Evolutionary conservation across 2,329 filamentous ascomycete species (phyloP), one percentile per base, ranked within the genome.

Genomic region (Trichophyton equinum): DNA sequence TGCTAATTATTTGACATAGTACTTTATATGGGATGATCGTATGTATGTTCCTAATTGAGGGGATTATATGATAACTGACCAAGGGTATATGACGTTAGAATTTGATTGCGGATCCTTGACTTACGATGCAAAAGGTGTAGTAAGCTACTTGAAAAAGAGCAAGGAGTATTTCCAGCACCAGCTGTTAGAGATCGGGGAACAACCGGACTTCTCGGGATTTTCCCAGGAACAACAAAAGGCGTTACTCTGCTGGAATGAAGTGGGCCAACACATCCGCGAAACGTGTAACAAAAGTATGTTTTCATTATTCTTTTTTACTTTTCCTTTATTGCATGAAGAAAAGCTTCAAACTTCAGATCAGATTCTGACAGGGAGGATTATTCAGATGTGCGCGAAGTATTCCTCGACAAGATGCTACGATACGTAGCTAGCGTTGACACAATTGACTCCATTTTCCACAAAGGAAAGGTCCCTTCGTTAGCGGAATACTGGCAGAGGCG

Each of bases 1-100:
- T 27, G 49, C 49, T 53, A 22, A 53, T 15, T 7, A 27, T 18
- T 53, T 44, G 40, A 44, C n/a, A 20, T 53, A 53, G 49, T 53
- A 53, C 49, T 53, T 53, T 53, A 53, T 53, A 5, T 53, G 49
- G 49, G 49, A 53, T 4, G 49, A 53, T 33, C 22, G 49, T 53
- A 53, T 53, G 49, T 53, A 22, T 53, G 1, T 20, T 7, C 27
- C 22, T 7, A n/a, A 18, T 44, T n/a, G n/a, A 44, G 8, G 13
- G 8, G 40, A 7, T 3, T 20, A 44, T 44, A n/a, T 44, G n/a
- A 44, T n/a, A 8, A 18, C 15, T 44, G 6, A 44, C n/a, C n/a
- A 44, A 44, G 15, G 40, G 8, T 9, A 38, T 18, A n/a, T n/a
- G 40, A 1, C 40, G 6, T 44, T 44, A 44, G 40, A 44, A 20